Percentiles rank a stretch among this genome's conserved stretches.
These are phyloP conservation scores for Geranomyces michiganensis DNA, from an alignment of 192 early-diverging fungal genomes.

Conservation along the genomic window DNA sequence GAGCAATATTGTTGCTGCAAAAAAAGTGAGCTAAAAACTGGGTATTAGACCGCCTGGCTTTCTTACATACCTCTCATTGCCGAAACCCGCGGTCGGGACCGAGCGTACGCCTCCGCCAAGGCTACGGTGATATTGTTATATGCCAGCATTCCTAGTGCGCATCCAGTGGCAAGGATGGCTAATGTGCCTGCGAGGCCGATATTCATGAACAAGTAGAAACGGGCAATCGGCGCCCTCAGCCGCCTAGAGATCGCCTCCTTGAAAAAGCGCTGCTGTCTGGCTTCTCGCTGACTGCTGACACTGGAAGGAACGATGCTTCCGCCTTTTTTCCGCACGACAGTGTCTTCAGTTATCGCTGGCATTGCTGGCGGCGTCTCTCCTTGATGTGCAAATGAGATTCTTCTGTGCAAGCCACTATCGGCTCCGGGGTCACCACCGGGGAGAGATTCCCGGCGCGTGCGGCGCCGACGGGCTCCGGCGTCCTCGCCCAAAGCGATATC, in stretches of 20 bases:
- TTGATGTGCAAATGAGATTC: constrained; percentile 6
- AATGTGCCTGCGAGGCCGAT: not conserved
- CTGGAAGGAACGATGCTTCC: constrained; percentile 15
- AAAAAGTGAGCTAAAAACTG: not conserved
- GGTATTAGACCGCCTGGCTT: not conserved
- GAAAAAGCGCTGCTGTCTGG: constrained; percentile 4
- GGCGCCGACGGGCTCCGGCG: not conserved
- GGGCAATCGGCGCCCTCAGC: constrained; percentile 6
- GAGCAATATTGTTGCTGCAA: not conserved
- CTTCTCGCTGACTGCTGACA: constrained; percentile 20
- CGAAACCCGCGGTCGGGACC: constrained; percentile 5
- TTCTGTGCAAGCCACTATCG: not conserved
- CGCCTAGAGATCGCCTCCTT: constrained; percentile 10
- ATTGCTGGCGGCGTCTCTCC: not conserved
- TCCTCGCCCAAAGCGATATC: constrained; percentile 15
- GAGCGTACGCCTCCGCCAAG: constrained; percentile 16
- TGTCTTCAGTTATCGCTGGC: not conserved
- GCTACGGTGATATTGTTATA: constrained; percentile 15
- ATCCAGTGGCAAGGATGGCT: constrained; percentile 18
- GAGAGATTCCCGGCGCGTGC: constrained; percentile 2
- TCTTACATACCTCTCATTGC: constrained; percentile 10
- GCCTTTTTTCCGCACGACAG: not conserved
- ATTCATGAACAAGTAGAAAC: constrained; percentile 12
- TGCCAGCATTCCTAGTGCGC: constrained; percentile 8
- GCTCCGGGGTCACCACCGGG: not conserved